Percentiles rank a stretch among this genome's conserved stretches.
Conservation (phyloP, 108 stramenopile genomes). For the Cylindrotheca closterium region DNA sequence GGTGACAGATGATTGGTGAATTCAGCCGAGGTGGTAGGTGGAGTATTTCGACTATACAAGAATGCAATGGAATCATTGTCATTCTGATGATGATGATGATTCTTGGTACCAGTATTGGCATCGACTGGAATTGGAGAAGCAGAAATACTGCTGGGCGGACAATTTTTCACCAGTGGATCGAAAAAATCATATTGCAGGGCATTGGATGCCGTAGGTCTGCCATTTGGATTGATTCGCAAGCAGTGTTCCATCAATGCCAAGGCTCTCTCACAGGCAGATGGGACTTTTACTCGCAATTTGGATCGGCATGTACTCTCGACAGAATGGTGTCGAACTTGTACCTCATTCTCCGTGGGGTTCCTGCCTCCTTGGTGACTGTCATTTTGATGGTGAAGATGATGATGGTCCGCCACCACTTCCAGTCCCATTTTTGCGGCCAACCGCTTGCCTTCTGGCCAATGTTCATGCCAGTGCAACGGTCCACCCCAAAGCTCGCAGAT, state of each 20-base stretch:
- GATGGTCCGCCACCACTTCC: too few relatives aligned
- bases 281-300: not conserved
- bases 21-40: too few relatives aligned
- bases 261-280: constrained; percentile 39
- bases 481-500: constrained; percentile 83
- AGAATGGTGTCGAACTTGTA: not conserved
- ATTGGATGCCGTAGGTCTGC: constrained; percentile 65
- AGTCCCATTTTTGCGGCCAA: constrained; percentile 8
- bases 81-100: too few relatives aligned
- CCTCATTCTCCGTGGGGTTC: not conserved
- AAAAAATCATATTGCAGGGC: constrained; percentile 68
- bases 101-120: too few relatives aligned
- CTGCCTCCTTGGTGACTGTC: too few relatives aligned
- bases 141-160: too few relatives aligned
- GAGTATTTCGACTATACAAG: too few relatives aligned
- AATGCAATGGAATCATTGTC: too few relatives aligned
- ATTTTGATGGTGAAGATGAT: not conserved
- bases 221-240: constrained; percentile 66
- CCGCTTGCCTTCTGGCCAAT: constrained; percentile 11
- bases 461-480: constrained; percentile 27
- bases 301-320: constrained; percentile 3
- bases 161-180: too few relatives aligned
- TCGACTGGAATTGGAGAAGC: too few relatives aligned
- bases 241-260: constrained; percentile 37
- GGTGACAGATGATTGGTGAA: too few relatives aligned